Percentiles rank a stretch among this genome's conserved stretches.
phyloP scores from a whole-genome alignment of 331 rosid genomes.

The Malus hybrid region DNA sequence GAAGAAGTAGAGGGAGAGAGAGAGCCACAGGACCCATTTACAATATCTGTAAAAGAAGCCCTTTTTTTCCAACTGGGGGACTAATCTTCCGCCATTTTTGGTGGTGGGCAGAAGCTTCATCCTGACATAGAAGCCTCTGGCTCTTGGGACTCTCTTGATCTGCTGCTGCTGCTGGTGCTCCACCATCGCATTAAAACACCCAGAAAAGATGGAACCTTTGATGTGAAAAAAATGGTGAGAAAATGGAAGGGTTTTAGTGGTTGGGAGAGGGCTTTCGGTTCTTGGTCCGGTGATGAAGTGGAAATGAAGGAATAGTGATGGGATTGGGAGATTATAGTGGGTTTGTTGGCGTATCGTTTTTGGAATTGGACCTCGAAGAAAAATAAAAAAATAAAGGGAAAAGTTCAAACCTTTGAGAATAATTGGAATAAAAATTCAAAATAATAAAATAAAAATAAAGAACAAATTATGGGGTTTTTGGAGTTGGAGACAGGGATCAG shows the following conservation, averaged over 20 bases:
- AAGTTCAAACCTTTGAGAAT: background rate
- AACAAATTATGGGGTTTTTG: background rate
- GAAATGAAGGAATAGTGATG: conserved; percentile 52
- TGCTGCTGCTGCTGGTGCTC: conserved; percentile 19
- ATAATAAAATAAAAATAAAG: background rate
- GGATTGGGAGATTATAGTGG: conserved; percentile 18
- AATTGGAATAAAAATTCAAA: background rate
- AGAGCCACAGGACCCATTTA: conserved; percentile 79
- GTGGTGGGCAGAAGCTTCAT: conserved; percentile 55
- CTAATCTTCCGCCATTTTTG: conserved; percentile 39
- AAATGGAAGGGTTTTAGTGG: conserved; percentile 26
- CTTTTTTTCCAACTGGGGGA: conserved; percentile 33
- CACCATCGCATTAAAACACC: conserved; percentile 48
- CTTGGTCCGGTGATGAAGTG: conserved; percentile 59
- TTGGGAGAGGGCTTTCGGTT: conserved; percentile 54
- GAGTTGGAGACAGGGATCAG: conserved; percentile 1
- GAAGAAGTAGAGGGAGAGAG: conserved; percentile 69
- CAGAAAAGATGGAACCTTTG: background rate
- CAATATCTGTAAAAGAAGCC: conserved; percentile 43
- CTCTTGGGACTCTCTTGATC: conserved; percentile 25
- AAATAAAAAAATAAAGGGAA: background rate
- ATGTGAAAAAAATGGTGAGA: too few species aligned
- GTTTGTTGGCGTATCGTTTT: conserved; percentile 57
- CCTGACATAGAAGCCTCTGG: conserved; percentile 48
- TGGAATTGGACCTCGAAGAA: conserved; percentile 7